Conservation (phyloP, 140 eudicot species). For the Bidens hawaiensis region DNA sequence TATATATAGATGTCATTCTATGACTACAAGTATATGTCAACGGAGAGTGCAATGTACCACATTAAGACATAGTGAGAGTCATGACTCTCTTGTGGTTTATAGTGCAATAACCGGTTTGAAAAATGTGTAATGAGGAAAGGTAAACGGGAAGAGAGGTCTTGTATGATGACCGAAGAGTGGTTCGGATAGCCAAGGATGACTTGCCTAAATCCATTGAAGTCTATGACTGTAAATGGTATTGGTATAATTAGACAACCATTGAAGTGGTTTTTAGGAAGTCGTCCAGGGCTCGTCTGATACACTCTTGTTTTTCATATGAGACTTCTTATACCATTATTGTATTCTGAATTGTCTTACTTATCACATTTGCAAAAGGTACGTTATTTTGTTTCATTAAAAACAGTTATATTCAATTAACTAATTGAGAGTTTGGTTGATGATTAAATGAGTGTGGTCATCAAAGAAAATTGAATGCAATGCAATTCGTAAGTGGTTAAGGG, state of each 20-base stretch:
- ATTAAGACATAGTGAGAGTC: not conserved
- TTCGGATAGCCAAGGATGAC: slow-evolving; percentile 91
- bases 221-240: slow-evolving; percentile 6
- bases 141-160: slow-evolving; percentile 25
- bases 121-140: slow-evolving; percentile 6
- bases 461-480: too few species aligned
- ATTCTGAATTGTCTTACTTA: not conserved
- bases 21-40: slow-evolving; percentile 15
- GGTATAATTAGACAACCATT: slow-evolving; percentile 7
- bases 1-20: slow-evolving; percentile 30
- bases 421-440: too few species aligned
- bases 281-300: slow-evolving; percentile 32
- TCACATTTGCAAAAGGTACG: slow-evolving; percentile 4
- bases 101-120: not conserved
- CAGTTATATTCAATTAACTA: too few species aligned
- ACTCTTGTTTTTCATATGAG: slow-evolving; percentile 45
- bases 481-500: too few species aligned
- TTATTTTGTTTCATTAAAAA: not conserved
- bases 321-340: slow-evolving; percentile 25
- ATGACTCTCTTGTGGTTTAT: slow-evolving; percentile 5
- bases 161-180: slow-evolving; percentile 42
- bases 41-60: slow-evolving; percentile 1
- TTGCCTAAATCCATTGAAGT: slow-evolving; percentile 50
- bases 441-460: too few species aligned
- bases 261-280: slow-evolving; percentile 29